Evolutionary conservation across 1,284 basidiomycete species (phyloP).

Genomic region (Marasmius oreades): DNA sequence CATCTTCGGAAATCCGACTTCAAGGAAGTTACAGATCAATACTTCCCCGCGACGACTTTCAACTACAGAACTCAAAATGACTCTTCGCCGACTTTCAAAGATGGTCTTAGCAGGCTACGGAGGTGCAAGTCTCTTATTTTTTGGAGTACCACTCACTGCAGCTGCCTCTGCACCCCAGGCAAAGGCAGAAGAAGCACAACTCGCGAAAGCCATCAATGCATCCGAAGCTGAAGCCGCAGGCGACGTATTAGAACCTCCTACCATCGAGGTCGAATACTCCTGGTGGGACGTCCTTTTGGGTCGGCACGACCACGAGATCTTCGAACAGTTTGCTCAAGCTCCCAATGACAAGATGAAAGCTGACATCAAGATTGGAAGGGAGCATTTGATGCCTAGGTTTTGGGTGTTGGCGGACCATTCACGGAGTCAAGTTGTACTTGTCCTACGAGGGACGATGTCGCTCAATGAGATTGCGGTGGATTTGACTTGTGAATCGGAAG

Average conservation of each 20-base stretch:
- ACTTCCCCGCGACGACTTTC: constrained; percentile 30
- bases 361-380: constrained; percentile 52
- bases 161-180: constrained; percentile 27
- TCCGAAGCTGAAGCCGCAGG: constrained; percentile 62
- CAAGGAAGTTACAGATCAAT: background rate
- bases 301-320: constrained; percentile 75
- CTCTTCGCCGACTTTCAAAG: constrained; percentile 70
- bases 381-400: constrained; percentile 72
- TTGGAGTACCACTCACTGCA: constrained; percentile 52
- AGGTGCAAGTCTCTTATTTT: constrained; percentile 73
- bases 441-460: constrained; percentile 79
- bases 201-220: constrained; percentile 63
- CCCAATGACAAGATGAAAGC: constrained; percentile 25
- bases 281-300: constrained; percentile 81
- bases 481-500: constrained; percentile 70
- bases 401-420: constrained; percentile 79
- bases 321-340: constrained; percentile 51
- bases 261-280: constrained; percentile 44
- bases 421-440: constrained; percentile 68
- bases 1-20: constrained; percentile 21
- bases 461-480: constrained; percentile 82
- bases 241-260: constrained; percentile 32
- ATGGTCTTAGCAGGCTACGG: constrained; percentile 79
- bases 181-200: constrained; percentile 55
- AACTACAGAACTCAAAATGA: constrained; percentile 57